These are phyloP conservation scores for Boehmeria nivea DNA, from an alignment of 306 rosid species.

Conservation along the genomic window DNA sequence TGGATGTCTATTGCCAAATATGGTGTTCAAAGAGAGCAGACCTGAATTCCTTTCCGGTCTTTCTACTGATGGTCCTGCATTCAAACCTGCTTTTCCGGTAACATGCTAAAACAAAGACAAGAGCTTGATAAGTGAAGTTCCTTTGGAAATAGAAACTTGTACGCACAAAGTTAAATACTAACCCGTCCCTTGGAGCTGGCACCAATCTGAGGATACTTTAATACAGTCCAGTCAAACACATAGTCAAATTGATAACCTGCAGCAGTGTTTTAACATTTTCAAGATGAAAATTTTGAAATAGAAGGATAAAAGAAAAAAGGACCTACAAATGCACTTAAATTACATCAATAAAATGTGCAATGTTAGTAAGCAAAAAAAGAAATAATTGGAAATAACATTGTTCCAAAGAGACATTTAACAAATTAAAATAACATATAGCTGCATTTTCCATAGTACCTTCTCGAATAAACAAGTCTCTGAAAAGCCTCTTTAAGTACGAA, in stretches of 20 bases:
- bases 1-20: not conserved
- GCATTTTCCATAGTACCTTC: constrained; percentile 52
- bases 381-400: not conserved
- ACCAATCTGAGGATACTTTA: constrained; percentile 72
- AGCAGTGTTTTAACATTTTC: constrained; percentile 24
- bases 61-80: constrained; percentile 53
- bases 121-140: constrained; percentile 31
- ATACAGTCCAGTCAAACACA: constrained; percentile 84
- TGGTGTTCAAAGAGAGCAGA: constrained; percentile 28
- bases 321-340: not conserved
- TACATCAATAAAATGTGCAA: not conserved
- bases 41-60: constrained; percentile 81
- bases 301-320: no score
- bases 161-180: constrained; percentile 28
- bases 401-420: not conserved
- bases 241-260: constrained; percentile 86
- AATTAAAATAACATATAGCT: not conserved
- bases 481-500: constrained; percentile 92
- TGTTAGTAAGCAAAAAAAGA: not conserved
- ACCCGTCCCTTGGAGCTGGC: constrained; percentile 75
- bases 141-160: constrained; percentile 9
- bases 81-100: constrained; percentile 65
- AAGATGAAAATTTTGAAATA: constrained; percentile 7
- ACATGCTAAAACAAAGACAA: constrained; percentile 44
- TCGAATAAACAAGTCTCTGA: constrained; percentile 88